Evolutionary conservation across 2,329 filamentous ascomycete species (phyloP), one percentile per base, ranked within the genome.

Genomic region (Colletotrichum tropicale): DNA sequence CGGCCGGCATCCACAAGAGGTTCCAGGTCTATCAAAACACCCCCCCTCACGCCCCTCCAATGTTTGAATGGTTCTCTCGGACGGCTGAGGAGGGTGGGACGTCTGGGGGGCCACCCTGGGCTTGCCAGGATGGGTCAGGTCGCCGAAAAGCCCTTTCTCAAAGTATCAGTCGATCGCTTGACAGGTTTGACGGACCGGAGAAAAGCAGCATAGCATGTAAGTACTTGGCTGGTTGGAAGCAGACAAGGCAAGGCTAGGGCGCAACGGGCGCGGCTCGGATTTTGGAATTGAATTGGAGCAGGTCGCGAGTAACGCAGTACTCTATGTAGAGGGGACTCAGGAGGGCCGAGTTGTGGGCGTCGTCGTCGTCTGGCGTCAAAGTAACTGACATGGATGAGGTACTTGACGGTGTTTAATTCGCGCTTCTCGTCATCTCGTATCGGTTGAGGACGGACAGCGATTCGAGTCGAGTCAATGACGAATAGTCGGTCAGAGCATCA

Each of bases 121-220:
- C 30, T 28, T 32, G 28, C 73, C 65, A 62, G 70, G 73, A 75
- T 73, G 70, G 73, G n/a, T 58, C 69, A 73, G 73, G 73, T 61
- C 64, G 73, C 70, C 32, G 38, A 66, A 58, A 28, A 70, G 34
- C 43, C 32, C 65, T 73, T 36, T 48, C 62, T 72, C 56, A 32
- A 38, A 73, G 30, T 61, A 52, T 55, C 72, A 75, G 68, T 71
- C 55, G 61, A 71, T 72, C 61, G 61, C 61, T 75, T 71, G 72
- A 66, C 68, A 75, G 36, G 48, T 66, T 66, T 24, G 68, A 75
- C 62, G 55, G 61, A 60, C 24, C 18, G 61, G 30, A 52, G 24
- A 72, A 28, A 60, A 43, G 61, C 32, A 34, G 13, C 32, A 34
- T 34, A 34, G 32, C 55, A 32, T 52, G 30, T 56, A 32, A 61